These are phyloP conservation scores for Solanum bulbocastanum DNA, from an alignment of 257 asterid genomes.

Conservation along the genomic window DNA sequence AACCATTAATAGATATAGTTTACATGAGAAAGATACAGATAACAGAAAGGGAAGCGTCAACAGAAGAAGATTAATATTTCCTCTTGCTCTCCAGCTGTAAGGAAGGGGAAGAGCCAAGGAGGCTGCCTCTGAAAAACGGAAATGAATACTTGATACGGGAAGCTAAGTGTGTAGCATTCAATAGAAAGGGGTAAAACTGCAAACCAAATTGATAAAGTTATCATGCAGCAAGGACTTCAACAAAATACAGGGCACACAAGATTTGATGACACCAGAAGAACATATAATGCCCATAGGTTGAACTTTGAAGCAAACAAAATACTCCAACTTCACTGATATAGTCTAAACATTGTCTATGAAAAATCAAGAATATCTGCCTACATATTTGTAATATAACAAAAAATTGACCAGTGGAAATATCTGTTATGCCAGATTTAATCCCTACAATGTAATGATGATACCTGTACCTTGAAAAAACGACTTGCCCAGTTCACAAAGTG, in stretches of 20 bases:
- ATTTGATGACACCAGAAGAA: not conserved
- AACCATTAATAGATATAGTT: not conserved
- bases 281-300: not conserved
- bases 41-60: not conserved
- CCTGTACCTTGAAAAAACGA: not conserved
- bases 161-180: not conserved
- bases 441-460: not conserved
- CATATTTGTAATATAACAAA: not conserved
- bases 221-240: not conserved
- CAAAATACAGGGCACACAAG: not conserved
- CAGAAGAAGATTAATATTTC: not conserved
- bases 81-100: not conserved
- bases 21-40: not conserved
- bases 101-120: not conserved
- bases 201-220: not conserved
- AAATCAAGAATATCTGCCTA: not conserved
- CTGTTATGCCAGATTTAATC: not conserved
- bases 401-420: not conserved
- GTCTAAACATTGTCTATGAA: not conserved
- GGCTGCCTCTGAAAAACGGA: not conserved
- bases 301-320: not conserved
- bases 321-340: not conserved
- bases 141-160: not conserved
- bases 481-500: not conserved
- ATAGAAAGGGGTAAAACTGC: not conserved